Base-by-base conservation (phyloP, 2,329 filamentous ascomycete genomes). In the Cladosporium sp. region DNA sequence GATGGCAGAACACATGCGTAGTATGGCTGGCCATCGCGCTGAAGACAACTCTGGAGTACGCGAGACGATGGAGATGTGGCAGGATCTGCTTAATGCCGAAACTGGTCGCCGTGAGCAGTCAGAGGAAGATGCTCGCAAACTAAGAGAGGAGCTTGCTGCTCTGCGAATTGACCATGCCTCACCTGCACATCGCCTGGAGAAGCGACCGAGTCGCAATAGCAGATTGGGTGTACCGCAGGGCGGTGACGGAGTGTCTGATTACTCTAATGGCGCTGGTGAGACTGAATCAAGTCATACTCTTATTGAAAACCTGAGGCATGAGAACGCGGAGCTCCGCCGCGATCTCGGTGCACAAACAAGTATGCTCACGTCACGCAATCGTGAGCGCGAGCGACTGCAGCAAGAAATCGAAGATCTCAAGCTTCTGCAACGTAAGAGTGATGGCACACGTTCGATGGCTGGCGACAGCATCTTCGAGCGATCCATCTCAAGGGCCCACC, bases 331-430 rank as follows among this genome's bases (percentile, higher is more conserved):
- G 76, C 80, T 99, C 35, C 88, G 94, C 62, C 90, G 93, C 63
- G 93, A 98, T 77, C 91, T 98, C 33, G 92, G 93, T 67, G 95
- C 95, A 2, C 95, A 99, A 77, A 96, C 93, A 0, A 97, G 93
- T 0, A 98, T 99, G 92, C 85, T 99, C 37, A 97, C 94, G 1
- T 98, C 95, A 40, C 87, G 95, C 28, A 97, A 97, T 74, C 90
- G 93, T 29, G 95, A 99, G 76, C 96, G 97, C 75, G 93, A 98
- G 76, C 88, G 93, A 5, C 83, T 99, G 10, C 96, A 98, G 77
- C 92, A 97, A 75, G 94, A 99, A 76, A 98, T 98, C 68, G 95
- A 99, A 78, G 93, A 97, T 68, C 83, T 99, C 68, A 99, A 98
- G 79, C 88, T 98, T 72, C 88, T 91, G 1, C 89, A 93, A 70